These are phyloP conservation scores for Gaeumannomyces tritici DNA, from an alignment of 2,329 filamentous ascomycete species.

Conservation along the genomic window DNA sequence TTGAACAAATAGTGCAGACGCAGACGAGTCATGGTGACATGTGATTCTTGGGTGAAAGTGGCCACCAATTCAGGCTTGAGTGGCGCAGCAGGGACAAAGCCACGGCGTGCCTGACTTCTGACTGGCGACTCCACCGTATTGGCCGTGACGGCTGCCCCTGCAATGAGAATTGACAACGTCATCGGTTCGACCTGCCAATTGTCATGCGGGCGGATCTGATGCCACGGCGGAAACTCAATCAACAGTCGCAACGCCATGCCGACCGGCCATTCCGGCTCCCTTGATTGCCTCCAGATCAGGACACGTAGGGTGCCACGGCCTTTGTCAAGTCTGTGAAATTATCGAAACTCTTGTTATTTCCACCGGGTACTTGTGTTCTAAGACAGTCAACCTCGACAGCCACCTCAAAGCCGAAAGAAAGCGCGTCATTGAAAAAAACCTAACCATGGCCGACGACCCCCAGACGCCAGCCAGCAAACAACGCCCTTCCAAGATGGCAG, in stretches of 20 bases:
- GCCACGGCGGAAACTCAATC: too few relatives aligned
- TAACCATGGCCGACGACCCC: not conserved
- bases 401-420: not conserved
- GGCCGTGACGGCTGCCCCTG: not conserved
- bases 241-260: not conserved
- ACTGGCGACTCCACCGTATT: not conserved
- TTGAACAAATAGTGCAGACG: too few relatives aligned
- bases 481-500: not conserved
- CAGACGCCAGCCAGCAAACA: not conserved
- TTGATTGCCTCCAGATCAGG: not conserved
- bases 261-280: not conserved
- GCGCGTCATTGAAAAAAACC: not conserved
- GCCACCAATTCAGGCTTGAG: too few relatives aligned
- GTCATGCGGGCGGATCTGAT: not conserved
- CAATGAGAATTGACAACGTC: not conserved
- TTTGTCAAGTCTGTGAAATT: not conserved
- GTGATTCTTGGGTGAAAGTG: too few relatives aligned
- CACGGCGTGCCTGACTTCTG: not conserved
- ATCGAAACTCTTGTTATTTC: not conserved
- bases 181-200: not conserved
- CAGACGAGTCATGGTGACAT: too few relatives aligned
- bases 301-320: not conserved
- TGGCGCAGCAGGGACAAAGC: not conserved
- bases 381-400: not conserved
- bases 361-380: not conserved